Conservation (phyloP, 345 rosid genomes). For the Dipteronia sinensis region DNA sequence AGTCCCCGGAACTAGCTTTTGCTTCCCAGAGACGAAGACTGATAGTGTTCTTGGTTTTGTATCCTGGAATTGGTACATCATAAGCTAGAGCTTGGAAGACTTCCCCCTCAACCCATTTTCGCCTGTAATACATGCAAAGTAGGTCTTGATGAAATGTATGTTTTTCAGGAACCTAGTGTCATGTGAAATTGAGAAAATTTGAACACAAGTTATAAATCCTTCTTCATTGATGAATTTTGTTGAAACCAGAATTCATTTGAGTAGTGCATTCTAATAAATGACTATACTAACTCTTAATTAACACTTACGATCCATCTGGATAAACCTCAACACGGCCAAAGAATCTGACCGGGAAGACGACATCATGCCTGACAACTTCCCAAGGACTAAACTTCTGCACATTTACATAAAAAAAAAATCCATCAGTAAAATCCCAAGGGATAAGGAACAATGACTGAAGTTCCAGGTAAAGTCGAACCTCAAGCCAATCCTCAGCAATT, state of each 20-base stretch:
- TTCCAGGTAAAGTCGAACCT: slow-evolving; percentile 48
- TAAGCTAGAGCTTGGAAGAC: slow-evolving; percentile 87
- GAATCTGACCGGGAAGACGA: slow-evolving; percentile 83
- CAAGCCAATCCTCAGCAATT: slow-evolving; percentile 98
- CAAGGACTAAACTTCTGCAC: slow-evolving; percentile 98
- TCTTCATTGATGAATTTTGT: slow-evolving; percentile 6
- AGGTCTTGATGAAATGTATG: slow-evolving; percentile 11
- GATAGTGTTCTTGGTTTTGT: slow-evolving; percentile 87
- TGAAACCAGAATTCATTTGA: background rate
- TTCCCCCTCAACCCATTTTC: slow-evolving; percentile 91
- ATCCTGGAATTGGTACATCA: slow-evolving; percentile 96
- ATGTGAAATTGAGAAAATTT: background rate
- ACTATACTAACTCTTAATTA: background rate
- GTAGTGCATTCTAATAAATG: background rate
- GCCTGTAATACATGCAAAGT: slow-evolving; percentile 46
- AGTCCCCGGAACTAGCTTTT: slow-evolving; percentile 73
- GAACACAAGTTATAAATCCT: background rate
- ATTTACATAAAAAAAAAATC: slow-evolving; percentile 31
- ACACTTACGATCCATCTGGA: slow-evolving; percentile 86
- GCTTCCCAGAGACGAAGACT: slow-evolving; percentile 99
- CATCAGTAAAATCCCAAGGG: slow-evolving; percentile 16
- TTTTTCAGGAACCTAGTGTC: slow-evolving; percentile 13
- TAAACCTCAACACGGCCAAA: slow-evolving; percentile 74
- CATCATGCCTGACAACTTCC: slow-evolving; percentile 96
- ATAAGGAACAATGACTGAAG: slow-evolving; percentile 3